A percentile compares a stretch with the other conserved stretches of the same genome.
These are phyloP conservation scores for Hansenula sp. DNA, from an alignment of 1,139 yeast species.

Conservation along the genomic window DNA sequence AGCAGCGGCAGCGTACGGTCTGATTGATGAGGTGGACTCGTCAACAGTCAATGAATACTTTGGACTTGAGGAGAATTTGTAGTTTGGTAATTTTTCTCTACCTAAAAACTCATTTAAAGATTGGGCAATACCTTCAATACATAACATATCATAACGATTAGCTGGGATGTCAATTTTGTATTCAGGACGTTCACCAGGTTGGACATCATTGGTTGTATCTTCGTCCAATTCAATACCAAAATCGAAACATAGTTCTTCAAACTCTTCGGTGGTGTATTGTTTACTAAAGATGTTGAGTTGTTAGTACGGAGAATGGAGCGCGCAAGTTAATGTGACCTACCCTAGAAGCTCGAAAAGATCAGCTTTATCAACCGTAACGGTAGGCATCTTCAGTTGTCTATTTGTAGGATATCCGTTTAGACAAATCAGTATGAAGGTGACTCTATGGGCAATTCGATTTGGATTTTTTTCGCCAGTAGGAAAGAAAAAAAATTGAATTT, in stretches of 20 bases:
- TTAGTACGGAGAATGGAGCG: background rate
- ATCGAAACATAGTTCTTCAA: conserved; percentile 95
- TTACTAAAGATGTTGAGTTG: conserved; percentile 32
- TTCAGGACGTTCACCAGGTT: conserved; percentile 87
- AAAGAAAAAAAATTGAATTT: background rate
- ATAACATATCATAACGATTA: conserved; percentile 95
- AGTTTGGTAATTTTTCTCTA: conserved; percentile 58
- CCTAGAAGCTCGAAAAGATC: conserved; percentile 82
- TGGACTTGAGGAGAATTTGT: conserved; percentile 56
- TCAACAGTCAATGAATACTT: conserved; percentile 67
- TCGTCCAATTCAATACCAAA: conserved; percentile 98
- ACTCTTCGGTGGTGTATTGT: conserved; percentile 82
- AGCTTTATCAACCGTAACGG: conserved; percentile 90
- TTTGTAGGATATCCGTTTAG: background rate
- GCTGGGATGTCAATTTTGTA: conserved; percentile 97
- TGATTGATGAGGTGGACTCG: conserved; percentile 63
- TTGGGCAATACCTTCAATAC: conserved; percentile 97
- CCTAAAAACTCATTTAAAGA: conserved; percentile 91
- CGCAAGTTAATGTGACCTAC: too few relatives aligned
- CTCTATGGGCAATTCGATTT: too few relatives aligned
- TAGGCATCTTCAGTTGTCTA: conserved; percentile 65
- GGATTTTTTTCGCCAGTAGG: background rate
- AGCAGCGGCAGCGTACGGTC: conserved; percentile 96
- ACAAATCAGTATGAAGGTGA: too few relatives aligned
- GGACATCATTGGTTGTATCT: conserved; percentile 76